These are phyloP conservation scores for Mitragyna speciosa DNA, from an alignment of 257 asterid genomes.

Conservation along the genomic window DNA sequence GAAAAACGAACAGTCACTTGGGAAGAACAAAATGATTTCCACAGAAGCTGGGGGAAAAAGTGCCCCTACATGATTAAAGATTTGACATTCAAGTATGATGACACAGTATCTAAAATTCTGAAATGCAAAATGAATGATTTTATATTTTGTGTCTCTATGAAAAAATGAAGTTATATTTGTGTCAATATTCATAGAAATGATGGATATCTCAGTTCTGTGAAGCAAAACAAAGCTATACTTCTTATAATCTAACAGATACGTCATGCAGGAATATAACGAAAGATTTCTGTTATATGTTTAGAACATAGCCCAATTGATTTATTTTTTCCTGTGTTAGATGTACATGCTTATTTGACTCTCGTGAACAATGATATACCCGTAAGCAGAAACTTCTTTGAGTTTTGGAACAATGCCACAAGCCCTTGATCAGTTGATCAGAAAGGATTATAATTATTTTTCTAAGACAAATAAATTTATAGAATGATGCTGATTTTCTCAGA, in stretches of 20 bases:
- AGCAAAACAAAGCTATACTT: background rate
- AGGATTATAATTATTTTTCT: background rate
- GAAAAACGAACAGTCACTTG: background rate
- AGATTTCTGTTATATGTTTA: background rate
- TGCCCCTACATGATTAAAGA: background rate
- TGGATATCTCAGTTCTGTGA: background rate
- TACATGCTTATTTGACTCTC: background rate
- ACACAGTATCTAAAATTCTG: background rate
- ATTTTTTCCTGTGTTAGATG: background rate
- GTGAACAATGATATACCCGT: background rate
- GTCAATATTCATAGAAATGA: no score
- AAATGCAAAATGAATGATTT: background rate
- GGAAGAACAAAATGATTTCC: background rate
- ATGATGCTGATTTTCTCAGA: background rate
- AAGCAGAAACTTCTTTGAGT: background rate
- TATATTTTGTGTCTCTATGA: background rate
- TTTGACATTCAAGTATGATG: background rate
- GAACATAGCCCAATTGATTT: background rate
- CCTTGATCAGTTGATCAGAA: background rate
- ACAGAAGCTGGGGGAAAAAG: background rate
- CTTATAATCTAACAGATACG: background rate
- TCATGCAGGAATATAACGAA: background rate
- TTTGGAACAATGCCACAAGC: background rate
- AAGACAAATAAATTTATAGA: background rate
- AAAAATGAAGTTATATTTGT: no score